Percentiles rank a stretch among this genome's conserved stretches.
phyloP scores from a whole-genome alignment of 2,329 filamentous ascomycete species.

The Aschersonia sp. region DNA sequence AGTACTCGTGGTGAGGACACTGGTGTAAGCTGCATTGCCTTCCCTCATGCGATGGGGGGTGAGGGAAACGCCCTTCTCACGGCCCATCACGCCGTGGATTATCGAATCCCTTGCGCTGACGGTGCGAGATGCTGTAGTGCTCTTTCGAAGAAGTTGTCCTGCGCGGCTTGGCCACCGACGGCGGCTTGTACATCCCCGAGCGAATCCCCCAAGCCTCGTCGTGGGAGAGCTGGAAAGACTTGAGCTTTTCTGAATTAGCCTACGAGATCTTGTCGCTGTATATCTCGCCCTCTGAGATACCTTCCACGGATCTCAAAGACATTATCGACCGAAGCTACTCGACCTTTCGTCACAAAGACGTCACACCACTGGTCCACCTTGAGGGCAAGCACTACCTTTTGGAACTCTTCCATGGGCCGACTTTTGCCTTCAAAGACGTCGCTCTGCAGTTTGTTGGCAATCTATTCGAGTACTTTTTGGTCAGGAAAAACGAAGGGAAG shows the following conservation, averaged over 20 bases:
- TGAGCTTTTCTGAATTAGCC: constrained; percentile 69
- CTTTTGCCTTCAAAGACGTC: constrained; percentile 93
- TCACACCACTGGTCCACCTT: constrained; percentile 68
- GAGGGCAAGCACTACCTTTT: constrained; percentile 67
- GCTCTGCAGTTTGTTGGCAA: constrained; percentile 94
- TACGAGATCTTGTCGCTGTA: constrained; percentile 78
- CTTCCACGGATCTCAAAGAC: constrained; percentile 59
- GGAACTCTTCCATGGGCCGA: constrained; percentile 93
- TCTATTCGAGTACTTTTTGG: constrained; percentile 78
- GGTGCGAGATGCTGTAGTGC: constrained; percentile 35
- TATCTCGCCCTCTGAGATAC: constrained; percentile 73
- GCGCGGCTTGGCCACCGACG: constrained; percentile 75
- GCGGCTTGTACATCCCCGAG: constrained; percentile 81
- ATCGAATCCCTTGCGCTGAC: not conserved
- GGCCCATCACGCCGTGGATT: not conserved
- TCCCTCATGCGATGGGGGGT: not conserved
- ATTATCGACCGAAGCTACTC: constrained; percentile 79
- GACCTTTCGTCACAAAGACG: constrained; percentile 68
- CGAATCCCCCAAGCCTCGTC: constrained; percentile 42
- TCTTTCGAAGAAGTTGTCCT: constrained; percentile 86
- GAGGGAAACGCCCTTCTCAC: not conserved
- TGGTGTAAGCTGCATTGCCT: constrained; percentile 21
- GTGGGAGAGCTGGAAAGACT: constrained; percentile 51
- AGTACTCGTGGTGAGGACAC: constrained; percentile 35
- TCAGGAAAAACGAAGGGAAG: constrained; percentile 58